A percentile compares a stretch with the other conserved stretches of the same genome.
Conservation (phyloP, 208 protist species). For the Endotrypanum monterogeii region DNA sequence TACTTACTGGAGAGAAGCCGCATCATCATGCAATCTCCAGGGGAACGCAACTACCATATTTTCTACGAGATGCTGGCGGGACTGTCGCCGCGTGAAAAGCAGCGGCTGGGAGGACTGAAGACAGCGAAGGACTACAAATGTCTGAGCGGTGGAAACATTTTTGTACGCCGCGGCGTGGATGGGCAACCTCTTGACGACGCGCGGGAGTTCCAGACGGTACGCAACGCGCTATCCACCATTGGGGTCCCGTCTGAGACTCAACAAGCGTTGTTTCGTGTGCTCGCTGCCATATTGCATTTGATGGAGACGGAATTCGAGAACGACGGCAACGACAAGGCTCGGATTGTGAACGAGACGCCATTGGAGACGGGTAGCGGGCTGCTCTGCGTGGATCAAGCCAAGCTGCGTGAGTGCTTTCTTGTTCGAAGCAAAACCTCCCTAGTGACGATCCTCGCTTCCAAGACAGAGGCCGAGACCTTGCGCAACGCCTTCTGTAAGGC, state of each 20-base stretch:
- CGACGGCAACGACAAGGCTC: constrained; percentile 82
- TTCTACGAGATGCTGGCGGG: constrained; percentile 96
- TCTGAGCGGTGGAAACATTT: constrained; percentile 85
- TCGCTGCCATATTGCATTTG: constrained; percentile 92
- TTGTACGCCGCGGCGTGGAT: constrained; percentile 78
- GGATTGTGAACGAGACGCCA: constrained; percentile 38
- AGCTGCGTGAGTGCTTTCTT: constrained; percentile 71
- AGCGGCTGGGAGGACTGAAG: constrained; percentile 68
- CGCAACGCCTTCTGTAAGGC: constrained; percentile 91
- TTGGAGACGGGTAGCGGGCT: constrained; percentile 64
- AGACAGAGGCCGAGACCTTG: constrained; percentile 75
- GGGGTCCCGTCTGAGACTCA: constrained; percentile 57
- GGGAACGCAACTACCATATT: constrained; percentile 96
- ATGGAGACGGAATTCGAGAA: constrained; percentile 89
- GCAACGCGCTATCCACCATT: constrained; percentile 71
- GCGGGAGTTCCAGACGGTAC: constrained; percentile 79
- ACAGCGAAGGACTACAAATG: constrained; percentile 83
- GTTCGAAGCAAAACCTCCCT: constrained; percentile 78
- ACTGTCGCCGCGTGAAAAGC: constrained; percentile 68
- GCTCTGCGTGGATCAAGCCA: constrained; percentile 61
- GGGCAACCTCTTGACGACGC: constrained; percentile 89
- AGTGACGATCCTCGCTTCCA: constrained; percentile 77
- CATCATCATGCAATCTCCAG: constrained; percentile 86
- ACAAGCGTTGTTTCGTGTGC: constrained; percentile 84
- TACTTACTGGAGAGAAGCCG: constrained; percentile 96